phyloP scores from a whole-genome alignment of 148 eudicot genomes.

The Chenopodium quinoa region DNA sequence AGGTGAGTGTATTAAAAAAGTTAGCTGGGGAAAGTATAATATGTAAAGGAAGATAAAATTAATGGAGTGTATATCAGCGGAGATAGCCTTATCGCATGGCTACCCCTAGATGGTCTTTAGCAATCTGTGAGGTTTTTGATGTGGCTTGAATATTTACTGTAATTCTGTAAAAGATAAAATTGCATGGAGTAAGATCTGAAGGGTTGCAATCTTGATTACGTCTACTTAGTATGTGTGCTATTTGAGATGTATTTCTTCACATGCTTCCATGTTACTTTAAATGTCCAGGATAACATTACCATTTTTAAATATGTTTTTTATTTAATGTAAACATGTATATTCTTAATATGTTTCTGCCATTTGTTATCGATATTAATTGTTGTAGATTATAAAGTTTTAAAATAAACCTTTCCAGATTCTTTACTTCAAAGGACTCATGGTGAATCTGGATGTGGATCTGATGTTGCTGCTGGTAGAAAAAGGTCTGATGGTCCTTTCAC shows the following conservation, averaged over 20 bases:
- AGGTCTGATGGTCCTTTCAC: slow-evolving; percentile 37
- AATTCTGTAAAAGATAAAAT: not conserved
- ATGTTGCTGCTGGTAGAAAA: slow-evolving; percentile 19
- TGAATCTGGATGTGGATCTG: slow-evolving; percentile 30
- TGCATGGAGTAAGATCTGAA: not conserved
- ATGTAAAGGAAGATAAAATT: not conserved
- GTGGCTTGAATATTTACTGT: not conserved
- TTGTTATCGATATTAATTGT: not conserved
- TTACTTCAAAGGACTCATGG: slow-evolving; percentile 12
- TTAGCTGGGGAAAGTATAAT: too few species aligned
- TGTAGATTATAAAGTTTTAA: not conserved
- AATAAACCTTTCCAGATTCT: slow-evolving; percentile 21
- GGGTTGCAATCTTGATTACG: not conserved
- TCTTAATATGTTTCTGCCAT: not conserved
- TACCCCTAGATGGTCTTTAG: not conserved
- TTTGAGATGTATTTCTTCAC: not conserved
- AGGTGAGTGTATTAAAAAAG: too few species aligned
- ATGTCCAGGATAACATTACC: not conserved
- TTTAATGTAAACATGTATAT: not conserved
- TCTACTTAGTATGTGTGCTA: not conserved
- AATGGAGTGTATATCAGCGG: not conserved
- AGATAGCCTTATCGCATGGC: not conserved
- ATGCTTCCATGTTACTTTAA: not conserved
- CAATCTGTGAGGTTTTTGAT: not conserved
- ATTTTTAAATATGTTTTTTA: not conserved